Evolutionary conservation across 2,329 filamentous ascomycete genomes (phyloP).

Genomic region (Mycosphaerelloides madeirae): DNA sequence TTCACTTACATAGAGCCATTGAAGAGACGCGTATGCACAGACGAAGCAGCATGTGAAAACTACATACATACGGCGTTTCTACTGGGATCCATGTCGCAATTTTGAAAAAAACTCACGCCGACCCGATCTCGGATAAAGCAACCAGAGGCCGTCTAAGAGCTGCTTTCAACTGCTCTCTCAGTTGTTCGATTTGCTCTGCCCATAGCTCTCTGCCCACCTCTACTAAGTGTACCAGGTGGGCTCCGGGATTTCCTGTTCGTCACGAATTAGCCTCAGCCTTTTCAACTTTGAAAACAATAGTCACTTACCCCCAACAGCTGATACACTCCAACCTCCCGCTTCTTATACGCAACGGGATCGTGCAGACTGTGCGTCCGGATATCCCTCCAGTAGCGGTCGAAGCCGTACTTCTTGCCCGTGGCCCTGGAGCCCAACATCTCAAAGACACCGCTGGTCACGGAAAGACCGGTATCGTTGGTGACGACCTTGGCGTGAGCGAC

Average conservation of each 20-base stretch:
- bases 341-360: constrained; percentile 65
- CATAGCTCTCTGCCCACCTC: constrained; percentile 6
- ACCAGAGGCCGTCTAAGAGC: neutral
- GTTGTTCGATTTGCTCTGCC: neutral
- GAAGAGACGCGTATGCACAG: neutral
- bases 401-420: constrained; percentile 54
- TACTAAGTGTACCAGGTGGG: constrained; percentile 59
- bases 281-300: too few species aligned
- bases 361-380: constrained; percentile 62
- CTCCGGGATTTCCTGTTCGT: constrained; percentile 47
- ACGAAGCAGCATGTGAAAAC: neutral
- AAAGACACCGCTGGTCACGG: constrained; percentile 58
- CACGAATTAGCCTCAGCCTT: neutral
- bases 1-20: neutral
- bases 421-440: constrained; percentile 59
- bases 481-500: constrained; percentile 61
- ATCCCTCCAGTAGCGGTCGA: constrained; percentile 64
- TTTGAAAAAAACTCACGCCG: too few species aligned
- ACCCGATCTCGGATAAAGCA: too few species aligned
- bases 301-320: constrained; percentile 42
- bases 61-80: neutral
- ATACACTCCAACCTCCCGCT: constrained; percentile 57
- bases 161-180: constrained; percentile 1
- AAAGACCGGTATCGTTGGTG: constrained; percentile 55
- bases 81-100: too few species aligned